Conservation (phyloP, 2,329 filamentous ascomycete species). For the Nigrograna mackinnonii region DNA sequence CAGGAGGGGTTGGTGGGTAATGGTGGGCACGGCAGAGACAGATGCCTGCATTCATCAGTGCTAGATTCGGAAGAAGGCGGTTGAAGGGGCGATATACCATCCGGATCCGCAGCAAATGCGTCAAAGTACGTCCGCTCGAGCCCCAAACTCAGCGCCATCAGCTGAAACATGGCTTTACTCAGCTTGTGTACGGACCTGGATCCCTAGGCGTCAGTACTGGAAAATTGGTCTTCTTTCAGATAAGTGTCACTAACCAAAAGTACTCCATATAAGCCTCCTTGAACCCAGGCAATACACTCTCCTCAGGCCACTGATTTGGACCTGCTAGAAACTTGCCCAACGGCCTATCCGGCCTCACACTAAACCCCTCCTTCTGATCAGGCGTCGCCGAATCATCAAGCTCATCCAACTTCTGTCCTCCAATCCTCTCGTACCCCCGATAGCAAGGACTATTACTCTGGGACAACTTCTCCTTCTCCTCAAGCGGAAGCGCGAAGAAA, state of each 20-base stretch:
- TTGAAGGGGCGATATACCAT: constrained; percentile 9
- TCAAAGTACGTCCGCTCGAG: constrained; percentile 38
- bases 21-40: constrained; percentile 22
- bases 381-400: constrained; percentile 8
- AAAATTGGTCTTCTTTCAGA: not conserved
- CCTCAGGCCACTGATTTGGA: constrained; percentile 26
- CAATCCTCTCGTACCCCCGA: constrained; percentile 14
- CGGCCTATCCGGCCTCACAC: constrained; percentile 27
- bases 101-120: constrained; percentile 31
- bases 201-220: not conserved
- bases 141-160: constrained; percentile 40
- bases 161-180: constrained; percentile 39
- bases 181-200: constrained; percentile 10
- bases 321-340: constrained; percentile 10
- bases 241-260: constrained; percentile 12
- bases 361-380: constrained; percentile 41
- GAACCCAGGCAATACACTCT: constrained; percentile 23
- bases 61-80: constrained; percentile 13
- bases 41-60: constrained; percentile 8
- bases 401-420: constrained; percentile 15
- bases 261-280: constrained; percentile 27
- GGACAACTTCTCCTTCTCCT: constrained; percentile 25
- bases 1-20: constrained; percentile 38
- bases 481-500: constrained; percentile 36
- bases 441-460: constrained; percentile 11